Conservation (phyloP, 306 rosid species). For the Urtica urens region DNA sequence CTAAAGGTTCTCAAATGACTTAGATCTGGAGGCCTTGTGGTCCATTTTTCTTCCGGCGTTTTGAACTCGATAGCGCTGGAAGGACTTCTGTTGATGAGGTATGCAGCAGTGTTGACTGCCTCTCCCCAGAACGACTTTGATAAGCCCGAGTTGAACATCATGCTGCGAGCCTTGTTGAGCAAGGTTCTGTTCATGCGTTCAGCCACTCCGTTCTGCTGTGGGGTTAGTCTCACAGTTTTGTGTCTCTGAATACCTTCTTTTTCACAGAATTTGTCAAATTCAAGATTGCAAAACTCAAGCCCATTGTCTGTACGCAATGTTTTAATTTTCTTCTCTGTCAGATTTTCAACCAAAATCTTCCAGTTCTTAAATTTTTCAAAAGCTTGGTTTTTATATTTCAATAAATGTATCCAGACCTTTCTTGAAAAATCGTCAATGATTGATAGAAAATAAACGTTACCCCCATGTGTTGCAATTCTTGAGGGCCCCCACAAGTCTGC, state of each 20-base stretch:
- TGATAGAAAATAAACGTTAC: neutral
- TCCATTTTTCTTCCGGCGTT: neutral
- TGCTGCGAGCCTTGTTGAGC: neutral
- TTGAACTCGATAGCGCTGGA: neutral
- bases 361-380: constrained; percentile 1
- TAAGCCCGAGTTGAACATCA: neutral
- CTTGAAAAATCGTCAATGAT: constrained; percentile 5
- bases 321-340: neutral
- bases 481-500: neutral
- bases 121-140: neutral
- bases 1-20: neutral
- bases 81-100: too few relatives aligned
- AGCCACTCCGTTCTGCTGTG: neutral
- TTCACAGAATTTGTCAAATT: neutral
- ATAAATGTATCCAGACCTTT: neutral
- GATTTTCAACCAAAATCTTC: constrained; percentile 3
- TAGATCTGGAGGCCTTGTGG: neutral
- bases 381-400: neutral
- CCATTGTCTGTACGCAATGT: neutral
- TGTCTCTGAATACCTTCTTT: constrained; percentile 9
- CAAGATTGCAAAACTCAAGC: neutral
- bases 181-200: constrained; percentile 3
- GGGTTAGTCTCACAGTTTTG: too few relatives aligned
- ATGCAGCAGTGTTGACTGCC: too few relatives aligned
- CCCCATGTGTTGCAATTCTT: neutral